Evolutionary conservation across 2,329 filamentous ascomycete species (phyloP).

Genomic region (Colletotrichum salicis): DNA sequence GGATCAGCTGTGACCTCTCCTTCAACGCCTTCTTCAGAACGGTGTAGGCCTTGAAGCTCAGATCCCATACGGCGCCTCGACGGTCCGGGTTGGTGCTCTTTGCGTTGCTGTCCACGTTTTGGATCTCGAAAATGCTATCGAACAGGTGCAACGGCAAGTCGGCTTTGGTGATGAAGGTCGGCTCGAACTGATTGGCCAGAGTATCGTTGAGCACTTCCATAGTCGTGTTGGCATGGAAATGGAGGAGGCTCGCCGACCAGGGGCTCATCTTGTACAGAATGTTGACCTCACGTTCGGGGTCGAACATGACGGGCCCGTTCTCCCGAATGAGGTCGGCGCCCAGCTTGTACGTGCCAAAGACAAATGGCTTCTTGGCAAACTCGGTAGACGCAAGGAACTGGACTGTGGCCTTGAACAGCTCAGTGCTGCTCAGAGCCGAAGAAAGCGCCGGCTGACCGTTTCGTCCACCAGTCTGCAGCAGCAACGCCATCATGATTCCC

Average conservation of each 20-base stretch:
- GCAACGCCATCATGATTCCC: constrained; percentile 80
- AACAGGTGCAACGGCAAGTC: constrained; percentile 66
- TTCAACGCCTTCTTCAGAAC: constrained; percentile 77
- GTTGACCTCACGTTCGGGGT: constrained; percentile 79
- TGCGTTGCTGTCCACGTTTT: constrained; percentile 44
- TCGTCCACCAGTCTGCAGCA: constrained; percentile 81
- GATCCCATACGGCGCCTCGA: constrained; percentile 55
- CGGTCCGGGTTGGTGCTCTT: constrained; percentile 48
- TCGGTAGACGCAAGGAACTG: constrained; percentile 85
- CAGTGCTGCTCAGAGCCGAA: constrained; percentile 85
- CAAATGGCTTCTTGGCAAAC: constrained; percentile 73
- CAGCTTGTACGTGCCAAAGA: constrained; percentile 58
- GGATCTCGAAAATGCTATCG: constrained; percentile 58
- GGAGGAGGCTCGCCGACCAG: constrained; percentile 82
- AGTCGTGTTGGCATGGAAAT: constrained; percentile 79
- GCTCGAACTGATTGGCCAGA: constrained; percentile 81
- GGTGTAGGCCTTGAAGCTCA: constrained; percentile 69
- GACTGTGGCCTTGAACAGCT: constrained; percentile 93
- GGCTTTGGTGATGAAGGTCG: constrained; percentile 79
- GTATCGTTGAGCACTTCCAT: constrained; percentile 80
- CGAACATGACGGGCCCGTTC: constrained; percentile 78
- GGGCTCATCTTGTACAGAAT: constrained; percentile 89
- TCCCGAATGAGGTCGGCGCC: constrained; percentile 55
- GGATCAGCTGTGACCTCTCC: constrained; percentile 77
- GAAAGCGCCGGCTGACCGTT: constrained; percentile 79